Percentiles rank a stretch among this genome's conserved stretches.
phyloP scores from a whole-genome alignment of 2,329 filamentous ascomycete species.

The Xylariomycetidae sp. region DNA sequence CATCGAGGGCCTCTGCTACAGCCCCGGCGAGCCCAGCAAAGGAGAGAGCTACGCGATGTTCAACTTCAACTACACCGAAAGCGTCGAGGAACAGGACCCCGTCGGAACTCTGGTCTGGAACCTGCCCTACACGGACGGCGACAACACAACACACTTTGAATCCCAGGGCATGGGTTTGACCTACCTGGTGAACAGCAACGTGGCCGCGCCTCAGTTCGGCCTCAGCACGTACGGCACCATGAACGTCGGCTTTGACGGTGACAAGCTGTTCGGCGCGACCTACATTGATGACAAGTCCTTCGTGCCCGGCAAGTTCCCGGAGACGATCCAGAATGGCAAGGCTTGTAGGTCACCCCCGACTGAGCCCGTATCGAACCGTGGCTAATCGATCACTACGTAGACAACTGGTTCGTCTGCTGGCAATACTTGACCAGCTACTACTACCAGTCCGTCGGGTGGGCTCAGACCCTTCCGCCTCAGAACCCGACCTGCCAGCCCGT shows the following conservation, averaged over 20 bases:
- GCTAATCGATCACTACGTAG: conserved; percentile 4
- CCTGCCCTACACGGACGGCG: conserved; percentile 15
- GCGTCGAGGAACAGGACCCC: conserved; percentile 6
- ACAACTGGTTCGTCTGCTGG: conserved; percentile 31
- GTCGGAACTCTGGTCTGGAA: conserved; percentile 26
- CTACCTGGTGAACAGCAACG: conserved; percentile 22
- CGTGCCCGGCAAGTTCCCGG: conserved; percentile 12
- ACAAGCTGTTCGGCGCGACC: conserved; percentile 21
- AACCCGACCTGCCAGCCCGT: conserved; percentile 31
- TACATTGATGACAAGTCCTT: conserved; percentile 25
- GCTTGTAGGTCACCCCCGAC: neutral
- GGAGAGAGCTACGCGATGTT: conserved; percentile 17
- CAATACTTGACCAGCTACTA: conserved; percentile 27
- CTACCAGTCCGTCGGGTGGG: conserved; percentile 29
- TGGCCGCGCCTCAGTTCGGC: conserved; percentile 25
- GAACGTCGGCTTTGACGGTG: conserved; percentile 25
- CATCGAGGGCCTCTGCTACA: conserved; percentile 27
- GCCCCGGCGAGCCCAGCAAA: conserved; percentile 9
- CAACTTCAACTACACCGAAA: conserved; percentile 28
- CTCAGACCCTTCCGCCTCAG: conserved; percentile 19
- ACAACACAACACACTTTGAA: conserved; percentile 7
- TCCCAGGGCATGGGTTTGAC: conserved; percentile 17
- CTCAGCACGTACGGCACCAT: conserved; percentile 6
- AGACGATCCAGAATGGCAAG: neutral
- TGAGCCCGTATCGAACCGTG: neutral